Conservation (phyloP, 2,329 filamentous ascomycete genomes). For the Colletotrichum sp. region DNA sequence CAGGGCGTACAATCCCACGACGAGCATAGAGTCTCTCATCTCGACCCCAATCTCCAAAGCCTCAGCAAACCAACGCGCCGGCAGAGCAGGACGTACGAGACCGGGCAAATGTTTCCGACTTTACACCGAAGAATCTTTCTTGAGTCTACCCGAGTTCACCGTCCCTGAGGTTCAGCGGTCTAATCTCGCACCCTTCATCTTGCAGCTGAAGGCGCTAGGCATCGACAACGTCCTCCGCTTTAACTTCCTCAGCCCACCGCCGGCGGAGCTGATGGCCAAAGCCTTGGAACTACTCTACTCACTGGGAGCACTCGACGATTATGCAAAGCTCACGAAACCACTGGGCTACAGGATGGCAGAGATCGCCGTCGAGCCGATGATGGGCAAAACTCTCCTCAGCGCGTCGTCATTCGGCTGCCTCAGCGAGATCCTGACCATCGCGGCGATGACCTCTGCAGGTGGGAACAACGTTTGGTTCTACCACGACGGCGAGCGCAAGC, state of each 20-base stretch:
- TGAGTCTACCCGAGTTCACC: constrained; percentile 71
- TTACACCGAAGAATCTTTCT: constrained; percentile 80
- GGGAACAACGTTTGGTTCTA: constrained; percentile 82
- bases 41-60: constrained; percentile 86
- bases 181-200: constrained; percentile 84
- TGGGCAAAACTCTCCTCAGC: constrained; percentile 84
- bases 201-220: constrained; percentile 93
- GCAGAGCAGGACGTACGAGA: constrained; percentile 85
- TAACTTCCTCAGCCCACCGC: constrained; percentile 85
- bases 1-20: constrained; percentile 81
- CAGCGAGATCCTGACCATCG: constrained; percentile 87
- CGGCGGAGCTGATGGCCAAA: constrained; percentile 82
- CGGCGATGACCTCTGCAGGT: constrained; percentile 90
- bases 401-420: constrained; percentile 78
- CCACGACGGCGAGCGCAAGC: constrained; percentile 77
- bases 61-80: constrained; percentile 88
- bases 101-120: constrained; percentile 94
- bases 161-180: constrained; percentile 91
- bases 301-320: constrained; percentile 84
- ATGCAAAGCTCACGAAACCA: constrained; percentile 88
- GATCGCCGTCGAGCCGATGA: constrained; percentile 92
- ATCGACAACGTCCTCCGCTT: constrained; percentile 95
- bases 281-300: constrained; percentile 89
- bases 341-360: constrained; percentile 93
- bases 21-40: constrained; percentile 87